Base-by-base conservation (phyloP, 2,329 filamentous ascomycete genomes). In the Pseudopithomyces chartarum region DNA sequence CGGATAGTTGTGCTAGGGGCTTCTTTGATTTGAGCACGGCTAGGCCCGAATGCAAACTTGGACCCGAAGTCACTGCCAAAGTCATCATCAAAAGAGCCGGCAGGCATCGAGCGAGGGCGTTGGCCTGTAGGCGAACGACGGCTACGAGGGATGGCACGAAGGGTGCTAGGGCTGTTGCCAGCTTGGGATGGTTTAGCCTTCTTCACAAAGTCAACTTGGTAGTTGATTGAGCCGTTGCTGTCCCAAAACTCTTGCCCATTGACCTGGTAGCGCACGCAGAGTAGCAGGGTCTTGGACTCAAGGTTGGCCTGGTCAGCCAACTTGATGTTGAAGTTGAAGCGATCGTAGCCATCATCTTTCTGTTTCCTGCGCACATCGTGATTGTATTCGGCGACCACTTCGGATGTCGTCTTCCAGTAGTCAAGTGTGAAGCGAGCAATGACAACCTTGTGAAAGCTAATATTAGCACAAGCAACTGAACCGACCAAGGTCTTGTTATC, bases 361-460 rank as follows among this genome's bases (percentile, higher is more conserved):
- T 89, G 85, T 64, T 85, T 85, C 26, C 86, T 86, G 42, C 87
- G 86, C 44, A 94, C 85, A 77, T 95, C 90, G 59, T 90, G 86
- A 73, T 88, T 89, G 79, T 86, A 99, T 68, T 97, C 92, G n/a
- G 91, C 94, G 36, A 84, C 84, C 1, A 98, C 90, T 73, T 99
- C 95, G 0, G 95, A 99, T 0, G 93, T 96, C 0, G 95, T 99
- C 83, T 96, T 97, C 95, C 95, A 99, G 79, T 96, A 95, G 76
- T 99, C 95, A 45, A 97, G 84, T 0, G 95, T 99, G 76, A 99
- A 99, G 49, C 95, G 87, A 74, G 92, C 94, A n/a, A 90, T 87
- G 52, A 99, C 91, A 6, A 83, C 77, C 78, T 99, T 99, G 52
- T 93, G 85, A 78, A 96, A 99, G 0, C 92, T 87, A 42, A 98